Percentiles rank a stretch among this genome's conserved stretches.
Evolutionary conservation across 108 stramenopile genomes (phyloP).

Genomic region (Skeletonema grethae): DNA sequence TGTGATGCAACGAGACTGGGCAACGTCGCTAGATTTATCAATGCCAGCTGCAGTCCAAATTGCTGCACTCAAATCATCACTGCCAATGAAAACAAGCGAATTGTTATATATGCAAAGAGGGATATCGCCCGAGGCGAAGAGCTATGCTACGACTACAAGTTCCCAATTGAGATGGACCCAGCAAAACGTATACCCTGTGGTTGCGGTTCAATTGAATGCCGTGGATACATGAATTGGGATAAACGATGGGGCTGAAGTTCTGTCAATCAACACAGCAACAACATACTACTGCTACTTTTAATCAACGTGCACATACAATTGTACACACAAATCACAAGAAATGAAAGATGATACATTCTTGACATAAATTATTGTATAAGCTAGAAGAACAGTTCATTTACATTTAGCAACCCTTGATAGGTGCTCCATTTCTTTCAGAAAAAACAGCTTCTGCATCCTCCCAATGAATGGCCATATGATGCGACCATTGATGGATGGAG

Average conservation of each 20-base stretch:
- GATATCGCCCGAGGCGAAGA: constrained; percentile 91
- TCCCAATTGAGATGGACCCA: constrained; percentile 74
- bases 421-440: constrained; percentile 34
- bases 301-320: neutral
- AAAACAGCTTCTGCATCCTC: constrained; percentile 32
- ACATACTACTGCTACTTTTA: constrained; percentile 15
- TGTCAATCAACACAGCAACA: neutral
- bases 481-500: constrained; percentile 26
- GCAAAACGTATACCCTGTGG: constrained; percentile 71
- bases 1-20: constrained; percentile 89
- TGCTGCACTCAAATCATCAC: constrained; percentile 89
- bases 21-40: constrained; percentile 95
- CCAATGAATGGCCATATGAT: constrained; percentile 42
- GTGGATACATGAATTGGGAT: constrained; percentile 87
- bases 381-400: neutral
- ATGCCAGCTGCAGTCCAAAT: constrained; percentile 93
- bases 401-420: constrained; percentile 13
- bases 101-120: constrained; percentile 93
- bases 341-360: constrained; percentile 5
- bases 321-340: neutral
- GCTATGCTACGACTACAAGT: constrained; percentile 98
- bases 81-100: constrained; percentile 69
- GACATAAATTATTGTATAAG: neutral
- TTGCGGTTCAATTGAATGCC: constrained; percentile 73
- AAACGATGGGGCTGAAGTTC: constrained; percentile 23